phyloP scores from a whole-genome alignment of 805 yeast species.

The Torulaspora delbrueckii region DNA sequence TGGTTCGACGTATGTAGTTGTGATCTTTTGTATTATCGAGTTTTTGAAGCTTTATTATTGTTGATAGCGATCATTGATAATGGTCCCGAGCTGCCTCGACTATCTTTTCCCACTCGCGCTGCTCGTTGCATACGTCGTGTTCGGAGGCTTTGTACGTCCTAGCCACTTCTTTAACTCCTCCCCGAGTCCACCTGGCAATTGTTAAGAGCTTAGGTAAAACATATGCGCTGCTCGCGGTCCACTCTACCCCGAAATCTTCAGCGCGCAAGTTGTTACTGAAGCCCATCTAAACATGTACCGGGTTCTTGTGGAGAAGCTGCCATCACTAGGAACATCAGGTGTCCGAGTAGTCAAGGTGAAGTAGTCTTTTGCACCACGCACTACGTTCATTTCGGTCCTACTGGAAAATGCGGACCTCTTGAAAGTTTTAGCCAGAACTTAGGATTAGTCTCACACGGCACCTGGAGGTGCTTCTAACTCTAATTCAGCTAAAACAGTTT shows the following conservation, averaged over 20 bases:
- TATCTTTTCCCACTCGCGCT: constrained; percentile 6
- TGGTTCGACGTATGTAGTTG: no score
- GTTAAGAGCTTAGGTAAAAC: constrained; percentile 7
- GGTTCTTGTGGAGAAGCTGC: constrained; percentile 69
- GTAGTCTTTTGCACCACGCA: constrained; percentile 60
- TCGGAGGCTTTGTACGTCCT: neutral
- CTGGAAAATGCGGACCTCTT: constrained; percentile 63
- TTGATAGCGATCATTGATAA: no score
- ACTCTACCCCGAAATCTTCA: constrained; percentile 37
- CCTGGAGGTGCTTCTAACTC: constrained; percentile 69
- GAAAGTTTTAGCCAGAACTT: constrained; percentile 41
- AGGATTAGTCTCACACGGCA: constrained; percentile 45
- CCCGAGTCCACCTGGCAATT: constrained; percentile 1
- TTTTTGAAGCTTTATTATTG: no score
- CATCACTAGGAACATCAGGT: constrained; percentile 95
- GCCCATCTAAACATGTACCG: constrained; percentile 75
- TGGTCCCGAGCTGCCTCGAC: constrained; percentile 31
- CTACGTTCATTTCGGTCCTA: constrained; percentile 90
- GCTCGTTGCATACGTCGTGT: neutral
- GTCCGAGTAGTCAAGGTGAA: constrained; percentile 53
- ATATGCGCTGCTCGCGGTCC: neutral
- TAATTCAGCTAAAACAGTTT: no score
- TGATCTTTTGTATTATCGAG: no score
- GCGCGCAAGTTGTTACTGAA: constrained; percentile 49
- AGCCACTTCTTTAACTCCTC: constrained; percentile 1